Percentiles rank a stretch among this genome's conserved stretches.
These are phyloP conservation scores for Pseudohalonectria lignicola DNA, from an alignment of 2,329 filamentous ascomycete species.

Conservation along the genomic window DNA sequence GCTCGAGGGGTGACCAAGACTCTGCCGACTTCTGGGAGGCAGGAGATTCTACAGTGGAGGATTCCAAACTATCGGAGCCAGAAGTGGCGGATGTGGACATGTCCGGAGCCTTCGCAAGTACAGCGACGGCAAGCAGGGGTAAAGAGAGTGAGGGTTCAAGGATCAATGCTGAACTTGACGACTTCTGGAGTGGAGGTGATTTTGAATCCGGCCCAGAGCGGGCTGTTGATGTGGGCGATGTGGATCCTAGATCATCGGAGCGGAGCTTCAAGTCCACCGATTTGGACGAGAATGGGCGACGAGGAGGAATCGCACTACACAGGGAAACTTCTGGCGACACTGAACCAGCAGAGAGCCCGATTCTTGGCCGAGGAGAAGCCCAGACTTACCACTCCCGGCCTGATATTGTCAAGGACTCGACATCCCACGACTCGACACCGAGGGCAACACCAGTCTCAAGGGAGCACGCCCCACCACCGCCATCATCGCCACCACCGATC, in stretches of 20 bases:
- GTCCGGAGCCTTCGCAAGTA: no score
- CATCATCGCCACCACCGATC: no score
- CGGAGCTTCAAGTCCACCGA: slow-evolving; percentile 7
- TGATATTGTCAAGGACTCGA: not conserved
- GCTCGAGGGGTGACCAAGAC: slow-evolving; percentile 11
- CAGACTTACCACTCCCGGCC: not conserved
- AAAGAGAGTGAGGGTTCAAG: no score
- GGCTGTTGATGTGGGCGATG: no score
- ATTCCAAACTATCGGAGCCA: not conserved
- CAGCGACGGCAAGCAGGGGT: no score
- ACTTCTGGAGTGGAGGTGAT: not conserved
- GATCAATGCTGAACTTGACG: not conserved
- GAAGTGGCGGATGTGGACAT: slow-evolving; percentile 2
- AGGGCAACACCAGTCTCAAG: not conserved
- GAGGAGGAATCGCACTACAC: slow-evolving; percentile 8
- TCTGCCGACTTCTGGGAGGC: slow-evolving; percentile 19
- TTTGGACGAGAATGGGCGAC: slow-evolving; percentile 9
- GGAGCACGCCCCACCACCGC: no score
- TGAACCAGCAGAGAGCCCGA: slow-evolving; percentile 13
- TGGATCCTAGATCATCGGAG: slow-evolving; percentile 7
- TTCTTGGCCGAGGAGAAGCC: slow-evolving; percentile 14
- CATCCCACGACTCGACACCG: slow-evolving; percentile 2
- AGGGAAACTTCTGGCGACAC: slow-evolving; percentile 5
- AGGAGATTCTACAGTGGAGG: slow-evolving; percentile 4
- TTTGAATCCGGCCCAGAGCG: no score